Percentiles rank a stretch among this genome's conserved stretches.
phyloP scores from a whole-genome alignment of 106 monocot species.

The Allium cepa region DNA sequence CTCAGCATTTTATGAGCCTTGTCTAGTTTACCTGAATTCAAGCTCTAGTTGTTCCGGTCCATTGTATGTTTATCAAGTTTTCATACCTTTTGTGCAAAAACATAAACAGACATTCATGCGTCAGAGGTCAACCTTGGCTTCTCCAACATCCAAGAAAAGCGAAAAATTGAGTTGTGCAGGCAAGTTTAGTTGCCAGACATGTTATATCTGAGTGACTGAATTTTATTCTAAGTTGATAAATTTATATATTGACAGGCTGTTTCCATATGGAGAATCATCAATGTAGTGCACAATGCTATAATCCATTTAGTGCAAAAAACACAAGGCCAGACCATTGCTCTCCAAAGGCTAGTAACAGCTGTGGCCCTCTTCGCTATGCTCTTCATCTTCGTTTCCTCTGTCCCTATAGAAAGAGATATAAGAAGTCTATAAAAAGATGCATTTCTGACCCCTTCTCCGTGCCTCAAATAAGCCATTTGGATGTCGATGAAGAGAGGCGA shows the following conservation, averaged over 20 bases:
- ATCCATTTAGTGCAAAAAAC: slow-evolving; percentile 4
- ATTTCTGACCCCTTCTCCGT: slow-evolving; percentile 66
- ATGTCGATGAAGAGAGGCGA: slow-evolving; percentile 42
- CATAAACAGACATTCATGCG: slow-evolving; percentile 85
- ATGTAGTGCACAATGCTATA: slow-evolving; percentile 11
- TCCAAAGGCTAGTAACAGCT: slow-evolving; percentile 8
- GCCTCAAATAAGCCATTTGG: slow-evolving; percentile 17
- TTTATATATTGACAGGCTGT: slow-evolving; percentile 12
- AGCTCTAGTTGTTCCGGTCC: no score
- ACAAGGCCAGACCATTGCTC: slow-evolving; percentile 19
- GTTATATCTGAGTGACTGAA: not conserved
- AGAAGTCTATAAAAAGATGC: slow-evolving; percentile 55
- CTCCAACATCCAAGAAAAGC: slow-evolving; percentile 14
- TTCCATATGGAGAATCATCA: not conserved
- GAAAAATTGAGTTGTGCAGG: slow-evolving; percentile 10
- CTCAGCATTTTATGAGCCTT: no score
- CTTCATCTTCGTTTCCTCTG: slow-evolving; percentile 86
- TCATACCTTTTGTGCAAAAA: no score
- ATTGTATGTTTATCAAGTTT: no score
- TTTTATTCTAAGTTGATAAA: not conserved
- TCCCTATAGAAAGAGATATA: slow-evolving; percentile 36
- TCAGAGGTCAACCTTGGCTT: slow-evolving; percentile 65
- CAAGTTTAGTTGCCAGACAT: not conserved
- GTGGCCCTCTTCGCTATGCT: slow-evolving; percentile 77
- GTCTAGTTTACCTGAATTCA: no score